Base-by-base conservation (phyloP, 1,139 yeast species). In the Chernovozyma aurita region DNA sequence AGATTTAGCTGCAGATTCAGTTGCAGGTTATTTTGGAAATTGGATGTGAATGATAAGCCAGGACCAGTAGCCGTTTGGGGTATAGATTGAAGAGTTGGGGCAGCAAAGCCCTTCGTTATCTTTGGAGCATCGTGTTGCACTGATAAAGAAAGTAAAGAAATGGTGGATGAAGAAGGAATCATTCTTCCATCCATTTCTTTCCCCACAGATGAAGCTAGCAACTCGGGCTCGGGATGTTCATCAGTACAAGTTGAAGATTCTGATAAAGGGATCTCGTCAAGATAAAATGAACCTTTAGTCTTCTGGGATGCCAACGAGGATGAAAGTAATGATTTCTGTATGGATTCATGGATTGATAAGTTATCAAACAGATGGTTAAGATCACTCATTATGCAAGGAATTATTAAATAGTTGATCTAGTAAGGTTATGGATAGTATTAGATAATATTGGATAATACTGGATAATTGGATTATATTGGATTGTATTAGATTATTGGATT, bases 191-290 rank as follows among this genome's bases (percentile, higher is more conserved):
- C 74, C 26, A 62, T 51, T 32, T 73, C 76, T 25, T 63, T 64
- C 1, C 79, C 80, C 9, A 73, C 78, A 0, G 80, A 73, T 3
- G 75, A 67, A 1, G 81, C 81, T 35, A 74, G 54, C 28, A 76
- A 55, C 42, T 65, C 70, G 0, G 81, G 81, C 37, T 77, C 79
- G 1, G 76, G 76, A 40, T 71, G 76, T 26, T 61, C 72, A 36
- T 58, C 61, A n/a, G 51, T 42, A 28, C 38, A 41, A n/a, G 24
- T n/a, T 9, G 18, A 11, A 11, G n/a, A 16, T 9, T 4, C 20
- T 18, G 18, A 16, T n/a, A n/a, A n/a, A n/a, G n/a, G n/a, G 30
- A 17, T 20, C 14, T 30, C 32, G 6, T 30, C 32, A 3, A 30
- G 26, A 24, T 14, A 30, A 20, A 30, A 30, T 14, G 16, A 18